These are phyloP conservation scores for Pulveroboletus sp. DNA, from an alignment of 768 basidiomycete genomes.

Conservation along the genomic window DNA sequence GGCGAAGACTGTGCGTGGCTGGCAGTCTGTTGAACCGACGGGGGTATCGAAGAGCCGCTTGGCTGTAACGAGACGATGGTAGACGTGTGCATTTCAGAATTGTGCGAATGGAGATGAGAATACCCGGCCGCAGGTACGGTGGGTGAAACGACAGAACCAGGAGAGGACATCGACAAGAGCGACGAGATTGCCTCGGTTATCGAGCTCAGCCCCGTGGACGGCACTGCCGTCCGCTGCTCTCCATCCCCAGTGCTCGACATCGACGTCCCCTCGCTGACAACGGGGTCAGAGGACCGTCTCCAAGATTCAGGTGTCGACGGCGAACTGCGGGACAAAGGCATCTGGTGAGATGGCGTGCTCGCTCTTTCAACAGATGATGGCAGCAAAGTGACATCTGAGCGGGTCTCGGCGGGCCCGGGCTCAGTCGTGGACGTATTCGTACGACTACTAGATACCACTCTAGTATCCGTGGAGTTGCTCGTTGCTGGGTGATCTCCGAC, in stretches of 20 bases:
- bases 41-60: background rate
- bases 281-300: background rate
- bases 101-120: background rate
- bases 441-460: background rate
- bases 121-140: constrained; percentile 1
- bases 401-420: background rate
- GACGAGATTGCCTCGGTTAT: constrained; percentile 24
- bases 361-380: background rate
- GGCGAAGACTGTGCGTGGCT: constrained; percentile 1
- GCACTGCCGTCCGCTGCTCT: background rate
- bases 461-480: background rate
- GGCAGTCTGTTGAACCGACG: constrained; percentile 2
- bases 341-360: background rate
- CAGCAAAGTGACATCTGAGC: background rate
- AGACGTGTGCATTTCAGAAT: constrained; percentile 1
- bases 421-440: constrained; percentile 6
- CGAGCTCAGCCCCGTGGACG: constrained; percentile 4
- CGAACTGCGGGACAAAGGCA: background rate
- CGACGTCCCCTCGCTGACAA: background rate
- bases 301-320: background rate
- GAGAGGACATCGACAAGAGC: constrained; percentile 7
- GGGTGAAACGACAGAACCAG: constrained; percentile 1
- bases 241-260: background rate
- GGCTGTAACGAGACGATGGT: constrained; percentile 4
- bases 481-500: constrained; percentile 22